Base-by-base conservation (phyloP, 305 asterid genomes). In the Coffea humblotiana region DNA sequence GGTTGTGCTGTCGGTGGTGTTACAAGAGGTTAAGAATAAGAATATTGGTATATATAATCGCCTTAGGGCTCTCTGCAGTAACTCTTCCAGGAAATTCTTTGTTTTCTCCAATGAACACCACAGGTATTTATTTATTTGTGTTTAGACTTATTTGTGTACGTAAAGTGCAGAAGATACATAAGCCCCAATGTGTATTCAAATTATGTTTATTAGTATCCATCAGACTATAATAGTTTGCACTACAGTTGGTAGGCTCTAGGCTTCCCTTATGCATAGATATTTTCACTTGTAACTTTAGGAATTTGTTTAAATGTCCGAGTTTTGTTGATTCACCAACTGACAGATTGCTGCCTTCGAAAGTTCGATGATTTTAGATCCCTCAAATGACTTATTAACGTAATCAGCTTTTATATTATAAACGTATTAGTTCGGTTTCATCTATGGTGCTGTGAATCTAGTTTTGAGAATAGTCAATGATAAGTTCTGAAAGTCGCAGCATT, bases 1-100 rank as follows among this genome's bases (percentile, higher is more conserved):
- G 75, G 98, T 94, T 73, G 97, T 96, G 88, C 90, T 96, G 9
- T 90, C 98, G 4, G 85, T 96, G 77, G 99, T 96, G 81, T 76
- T 92, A 90, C 90, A 92, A 83, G 99, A 96, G 90, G 99, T 94
- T 84, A 96, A 94, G 89, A 93, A 96, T 89, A 96, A 91, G 87
- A 94, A 94, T 68, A 86, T 89, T 49, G 82, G 90, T 8, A 93
- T 96, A 49, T 91, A 94, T 83, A 93, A 93, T 79, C 88, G 99
- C 77, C 86, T 96, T 74, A 88, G 99, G 82, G 98, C 98, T 27
- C 92, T 96, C 52, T 89, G 94, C 90, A 88, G 93, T 92, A 94
- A 89, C 77, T 27, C 93, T 0, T 77, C 86, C 8, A 86, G 99
- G 87, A 86, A 89, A 77, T 96, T 94, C 89, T 96, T 89, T 63